Evolutionary conservation across 345 rosid genomes (phyloP), one percentile per base, ranked within the genome.

Genomic region (Noccaea bulbosa): DNA sequence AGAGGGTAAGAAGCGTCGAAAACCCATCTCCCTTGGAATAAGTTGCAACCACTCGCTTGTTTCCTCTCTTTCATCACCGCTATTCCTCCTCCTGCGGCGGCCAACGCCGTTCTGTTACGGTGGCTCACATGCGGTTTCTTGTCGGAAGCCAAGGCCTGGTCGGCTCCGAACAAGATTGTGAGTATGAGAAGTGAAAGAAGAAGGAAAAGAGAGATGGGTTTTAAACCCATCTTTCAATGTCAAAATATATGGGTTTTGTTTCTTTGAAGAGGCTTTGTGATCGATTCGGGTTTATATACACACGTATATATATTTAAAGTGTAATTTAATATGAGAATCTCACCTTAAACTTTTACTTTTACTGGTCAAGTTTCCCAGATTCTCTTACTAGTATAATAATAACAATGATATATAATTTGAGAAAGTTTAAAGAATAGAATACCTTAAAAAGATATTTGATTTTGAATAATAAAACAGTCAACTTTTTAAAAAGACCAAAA

Each of bases 1-100:
- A 84, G 33, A 53, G 96, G 97, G 65, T 87, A 84, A 9, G 95
- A 82, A 51, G 82, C 27, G 75, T 93, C 93, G 11, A 58, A 1
- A 5, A 77, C 81, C 98, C 98, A 93, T 33, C 49, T 82, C 11
- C 98, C 98, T 60, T 76, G 84, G 52, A 90, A 93, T 76, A 93
- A 71, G 67, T 90, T 90, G 75, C 98, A 93, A 9, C 86, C 83
- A 55, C 67, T 65, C 41, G 43, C 40, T 75, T 85, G 88, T 69
- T 83, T 87, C 73, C 69, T 81, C 15, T 87, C 87, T 61, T 55
- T 79, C 66, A 78, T 53, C 30, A 24, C 1, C 38, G 48, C 45
- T 71, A 24, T 37, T 51, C 77, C 76, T 53, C 79, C 75, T 78
- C 85, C 60, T 30, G 84, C 70, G 67, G 79, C 50, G 4, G 39